Base-by-base conservation (phyloP, 495 filamentous ascomycete genomes). In the Penicillium psychrofluorescens region DNA sequence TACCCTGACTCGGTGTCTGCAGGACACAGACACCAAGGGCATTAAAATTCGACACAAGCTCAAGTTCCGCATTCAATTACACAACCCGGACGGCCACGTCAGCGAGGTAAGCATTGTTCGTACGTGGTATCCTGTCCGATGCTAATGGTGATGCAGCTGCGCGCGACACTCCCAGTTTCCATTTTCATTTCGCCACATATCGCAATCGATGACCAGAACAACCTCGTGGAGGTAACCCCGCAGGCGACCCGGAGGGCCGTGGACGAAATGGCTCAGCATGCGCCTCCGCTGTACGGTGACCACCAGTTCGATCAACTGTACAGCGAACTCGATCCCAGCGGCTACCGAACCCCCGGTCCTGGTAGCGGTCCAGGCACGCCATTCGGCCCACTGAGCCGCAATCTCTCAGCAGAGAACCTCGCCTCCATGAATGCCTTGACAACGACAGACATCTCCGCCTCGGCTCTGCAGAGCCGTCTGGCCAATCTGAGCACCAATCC, bases 151-250 rank as follows among this genome's bases (percentile, higher is more conserved):
- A 40, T 29, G 31, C 47, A 86, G 79, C 77, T 96, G 38, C 85
- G 90, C 13, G 88, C 88, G 35, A 87, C 85, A 12, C 75, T 96
- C 16, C 88, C 90, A 4, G 77, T 98, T 29, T 83, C 83, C 29
- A 81, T 98, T 29, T 95, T 91, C 65, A 95, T 97, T 50, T 98
- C 92, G 10, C 92, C 92, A 11, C 86, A 88, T 54, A 79, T 94
- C 58, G 80, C 85, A 8, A 74, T 96, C 30, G 84, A 87, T 51
- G 86, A 91, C 13, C 75, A 90, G 47, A 87, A 90, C 43, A 81
- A 81, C 48, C 70, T 88, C 12, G 71, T 81, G 11, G 68, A 75
- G 38, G 72, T 78, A 43, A 62, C 71, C 1, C 72, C 74, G 6
- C 58, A 66, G 37, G 39, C 59, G 1, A 54, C 62, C 43, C 54